These are phyloP conservation scores for Babesia microti DNA, from an alignment of 169 alveolate genomes.

Conservation along the genomic window DNA sequence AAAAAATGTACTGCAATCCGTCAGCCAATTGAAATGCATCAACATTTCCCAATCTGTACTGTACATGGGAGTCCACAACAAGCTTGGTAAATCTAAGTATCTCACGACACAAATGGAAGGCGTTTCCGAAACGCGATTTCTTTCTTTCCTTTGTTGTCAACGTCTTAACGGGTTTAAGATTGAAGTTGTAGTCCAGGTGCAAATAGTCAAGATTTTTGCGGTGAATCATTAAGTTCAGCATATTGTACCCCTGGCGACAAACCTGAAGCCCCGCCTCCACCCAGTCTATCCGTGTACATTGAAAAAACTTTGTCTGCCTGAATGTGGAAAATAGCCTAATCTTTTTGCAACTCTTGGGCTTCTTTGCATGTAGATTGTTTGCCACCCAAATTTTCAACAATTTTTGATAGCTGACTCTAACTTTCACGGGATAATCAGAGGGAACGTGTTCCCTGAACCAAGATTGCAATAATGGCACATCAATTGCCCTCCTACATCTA, in stretches of 20 bases:
- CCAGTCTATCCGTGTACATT: conserved; percentile 98
- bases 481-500: conserved; percentile 88
- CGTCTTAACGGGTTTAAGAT: conserved; percentile 98
- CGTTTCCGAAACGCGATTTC: conserved; percentile 99
- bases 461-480: conserved; percentile 90
- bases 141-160: conserved; percentile 99
- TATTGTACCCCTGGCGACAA: conserved; percentile 97
- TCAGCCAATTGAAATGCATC: conserved; percentile 99
- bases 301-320: conserved; percentile 93
- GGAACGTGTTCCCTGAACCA: conserved; percentile 98
- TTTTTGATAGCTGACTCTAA: conserved; percentile 95
- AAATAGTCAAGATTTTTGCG: conserved; percentile 95
- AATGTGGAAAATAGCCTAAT: conserved; percentile 88
- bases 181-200: conserved; percentile 98
- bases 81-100: conserved; percentile 94
- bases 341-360: conserved; percentile 88
- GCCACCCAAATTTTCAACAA: conserved; percentile 95
- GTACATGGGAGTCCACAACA: conserved; percentile 97
- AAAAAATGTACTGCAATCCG: conserved; percentile 94
- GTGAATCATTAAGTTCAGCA: conserved; percentile 95
- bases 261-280: conserved; percentile 99
- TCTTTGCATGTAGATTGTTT: conserved; percentile 83
- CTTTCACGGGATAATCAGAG: conserved; percentile 94
- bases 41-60: conserved; percentile 95
- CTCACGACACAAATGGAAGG: conserved; percentile 99